These are phyloP conservation scores for Cyclotella baltica DNA, from an alignment of 108 stramenopile genomes.

Conservation along the genomic window DNA sequence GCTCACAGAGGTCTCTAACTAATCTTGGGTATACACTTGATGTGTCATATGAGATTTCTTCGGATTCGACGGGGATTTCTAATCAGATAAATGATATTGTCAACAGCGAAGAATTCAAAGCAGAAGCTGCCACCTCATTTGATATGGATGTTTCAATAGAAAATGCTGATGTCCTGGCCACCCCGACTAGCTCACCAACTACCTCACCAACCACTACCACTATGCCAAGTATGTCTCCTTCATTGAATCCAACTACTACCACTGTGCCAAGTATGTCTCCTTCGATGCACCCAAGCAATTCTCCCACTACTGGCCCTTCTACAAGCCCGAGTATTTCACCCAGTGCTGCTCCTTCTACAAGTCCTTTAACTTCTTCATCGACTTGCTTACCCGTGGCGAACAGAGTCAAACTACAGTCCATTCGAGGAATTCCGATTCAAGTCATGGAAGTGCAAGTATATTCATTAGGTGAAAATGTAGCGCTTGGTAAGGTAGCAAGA, in stretches of 20 bases:
- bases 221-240: no score
- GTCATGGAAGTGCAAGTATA: no score
- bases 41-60: constrained; percentile 16
- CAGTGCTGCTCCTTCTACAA: no score
- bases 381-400: no score
- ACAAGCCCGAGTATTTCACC: no score
- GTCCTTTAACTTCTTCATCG: no score
- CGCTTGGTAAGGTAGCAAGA: no score
- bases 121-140: not conserved
- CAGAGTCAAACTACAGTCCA: no score
- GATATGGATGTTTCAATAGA: not conserved
- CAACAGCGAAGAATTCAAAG: constrained; percentile 14
- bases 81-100: not conserved
- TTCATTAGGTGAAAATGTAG: no score
- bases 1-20: not conserved
- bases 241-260: no score
- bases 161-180: not conserved
- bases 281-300: not conserved
- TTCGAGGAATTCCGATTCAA: no score
- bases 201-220: not conserved
- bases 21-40: constrained; percentile 10
- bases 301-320: no score
- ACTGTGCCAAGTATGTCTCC: constrained; percentile 5
- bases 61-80: not conserved
- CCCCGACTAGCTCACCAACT: not conserved